These are phyloP conservation scores for Globisporangium apiculatum DNA, from an alignment of 352 stramenopile species.

Conservation along the genomic window DNA sequence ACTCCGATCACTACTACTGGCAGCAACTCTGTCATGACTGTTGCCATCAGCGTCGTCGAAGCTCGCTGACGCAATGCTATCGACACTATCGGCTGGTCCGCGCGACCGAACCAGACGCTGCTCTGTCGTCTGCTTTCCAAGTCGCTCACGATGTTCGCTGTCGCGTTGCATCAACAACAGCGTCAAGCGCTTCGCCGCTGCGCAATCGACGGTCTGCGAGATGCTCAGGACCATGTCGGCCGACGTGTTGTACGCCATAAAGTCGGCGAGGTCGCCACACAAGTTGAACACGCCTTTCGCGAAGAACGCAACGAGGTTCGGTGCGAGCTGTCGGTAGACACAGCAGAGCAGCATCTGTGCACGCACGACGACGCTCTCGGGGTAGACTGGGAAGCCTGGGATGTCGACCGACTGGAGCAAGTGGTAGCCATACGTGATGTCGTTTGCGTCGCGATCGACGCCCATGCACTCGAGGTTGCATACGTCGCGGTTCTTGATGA, in stretches of 20 bases:
- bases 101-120: background rate
- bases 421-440: conserved; percentile 34
- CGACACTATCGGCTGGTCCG: background rate
- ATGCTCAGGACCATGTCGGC: conserved; percentile 32
- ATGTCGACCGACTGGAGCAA: conserved; percentile 46
- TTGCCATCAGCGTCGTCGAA: background rate
- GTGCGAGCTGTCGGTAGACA: conserved; percentile 40
- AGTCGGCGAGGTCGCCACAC: conserved; percentile 29
- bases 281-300: conserved; percentile 49
- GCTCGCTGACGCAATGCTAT: background rate
- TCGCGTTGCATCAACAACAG: conserved; percentile 19
- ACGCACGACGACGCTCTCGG: conserved; percentile 25
- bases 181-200: conserved; percentile 42
- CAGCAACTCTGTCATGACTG: background rate
- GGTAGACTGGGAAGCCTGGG: conserved; percentile 27
- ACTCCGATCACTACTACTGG: background rate
- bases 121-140: background rate
- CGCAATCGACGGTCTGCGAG: conserved; percentile 21
- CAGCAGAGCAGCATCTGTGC: conserved; percentile 48
- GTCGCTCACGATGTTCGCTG: background rate
- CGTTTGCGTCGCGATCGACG: conserved; percentile 21
- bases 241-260: conserved; percentile 35
- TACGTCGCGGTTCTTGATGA: conserved; percentile 41
- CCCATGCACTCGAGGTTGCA: conserved; percentile 46
- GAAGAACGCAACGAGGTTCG: conserved; percentile 34